These are phyloP conservation scores for Pyrus communis DNA, from an alignment of 306 rosid genomes.

Conservation along the genomic window DNA sequence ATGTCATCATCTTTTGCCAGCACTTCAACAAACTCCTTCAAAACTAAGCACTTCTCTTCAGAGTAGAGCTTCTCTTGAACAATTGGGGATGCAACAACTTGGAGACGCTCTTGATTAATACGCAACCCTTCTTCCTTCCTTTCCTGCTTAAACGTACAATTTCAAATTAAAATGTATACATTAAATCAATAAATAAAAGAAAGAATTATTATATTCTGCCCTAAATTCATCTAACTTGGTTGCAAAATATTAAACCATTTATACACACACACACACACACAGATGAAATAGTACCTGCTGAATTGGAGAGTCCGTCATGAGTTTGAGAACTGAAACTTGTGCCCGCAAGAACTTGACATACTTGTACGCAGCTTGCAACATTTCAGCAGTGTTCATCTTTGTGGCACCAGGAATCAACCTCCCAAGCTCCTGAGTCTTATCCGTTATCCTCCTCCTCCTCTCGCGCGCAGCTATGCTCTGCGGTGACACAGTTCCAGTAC, in stretches of 20 bases:
- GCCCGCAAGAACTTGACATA: conserved; percentile 73
- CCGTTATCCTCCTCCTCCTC: conserved; percentile 74
- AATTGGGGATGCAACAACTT: conserved; percentile 29
- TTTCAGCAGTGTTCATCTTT: conserved; percentile 89
- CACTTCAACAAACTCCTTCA: conserved; percentile 31
- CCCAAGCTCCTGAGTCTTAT: conserved; percentile 74
- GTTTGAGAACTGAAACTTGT: conserved; percentile 53
- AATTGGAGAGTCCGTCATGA: conserved; percentile 12
- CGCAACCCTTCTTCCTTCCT: not conserved
- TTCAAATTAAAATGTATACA: not conserved
- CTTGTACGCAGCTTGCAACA: conserved; percentile 63
- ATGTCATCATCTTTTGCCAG: conserved; percentile 24
- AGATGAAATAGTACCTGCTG: not conserved
- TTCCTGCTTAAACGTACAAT: conserved; percentile 1
- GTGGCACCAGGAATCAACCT: conserved; percentile 65
- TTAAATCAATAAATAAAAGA: not conserved
- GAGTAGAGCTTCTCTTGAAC: conserved; percentile 66
- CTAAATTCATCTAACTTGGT: not conserved
- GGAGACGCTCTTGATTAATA: conserved; percentile 16
- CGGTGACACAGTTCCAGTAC: conserved; percentile 21
- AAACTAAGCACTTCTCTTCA: conserved; percentile 61
- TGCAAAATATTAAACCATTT: not conserved
- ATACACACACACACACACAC: not conserved
- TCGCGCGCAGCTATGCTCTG: conserved; percentile 76
- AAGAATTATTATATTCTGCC: not conserved